Base-by-base conservation (phyloP, 805 yeast genomes). In the Wickerhamiella australiensis region DNA sequence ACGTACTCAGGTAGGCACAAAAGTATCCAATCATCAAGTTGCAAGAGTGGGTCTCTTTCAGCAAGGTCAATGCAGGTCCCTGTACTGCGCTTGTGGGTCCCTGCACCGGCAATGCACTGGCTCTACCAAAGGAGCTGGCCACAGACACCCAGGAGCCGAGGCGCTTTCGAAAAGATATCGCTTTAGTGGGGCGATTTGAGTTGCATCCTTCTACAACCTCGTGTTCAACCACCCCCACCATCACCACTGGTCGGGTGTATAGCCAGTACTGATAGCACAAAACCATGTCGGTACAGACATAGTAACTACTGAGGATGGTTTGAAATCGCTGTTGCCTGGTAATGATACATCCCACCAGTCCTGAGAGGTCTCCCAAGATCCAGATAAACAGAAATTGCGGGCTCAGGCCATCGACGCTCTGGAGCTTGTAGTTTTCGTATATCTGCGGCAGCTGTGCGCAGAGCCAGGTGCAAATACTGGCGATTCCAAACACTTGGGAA, bases 261-360 rank as follows among this genome's bases (percentile, higher is more conserved):
- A 84, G 79, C 64, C 77, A 75, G 62, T 73, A 87, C 62, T 88
- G 96, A 3, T 74, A 70, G 44, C 79, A 71, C 25, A 88, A 68
- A 9, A 85, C 68, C 21, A 74, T 49, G 64, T 88, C 96, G 53
- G 84, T 82, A 51, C 72, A 65, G 46, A 90, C 68, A 61, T 84
- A 87, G 65, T 88, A 88, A 1, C 74, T 52, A 0, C 94, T 85
- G 15, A 87, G 67, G 20, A 79, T 67, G 9, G 78, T 74, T 61
- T 87, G 96, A 65, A 87, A 88, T n/a, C 81, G 78, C 43, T 86
- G 68, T 53, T 88, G 96, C 5, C 75, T 62, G 0, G 95, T 86
- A 43, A 86, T 61, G 0, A 84, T 52, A 53, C 95, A 85, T 0
- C 96, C 96, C 12, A 63, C 23, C 18, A 80, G 68, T 54, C 78